A percentile compares a stretch with the other conserved stretches of the same genome.
Conservation (phyloP, 2,329 filamentous ascomycete species). For the Bretziella fagacearum region DNA sequence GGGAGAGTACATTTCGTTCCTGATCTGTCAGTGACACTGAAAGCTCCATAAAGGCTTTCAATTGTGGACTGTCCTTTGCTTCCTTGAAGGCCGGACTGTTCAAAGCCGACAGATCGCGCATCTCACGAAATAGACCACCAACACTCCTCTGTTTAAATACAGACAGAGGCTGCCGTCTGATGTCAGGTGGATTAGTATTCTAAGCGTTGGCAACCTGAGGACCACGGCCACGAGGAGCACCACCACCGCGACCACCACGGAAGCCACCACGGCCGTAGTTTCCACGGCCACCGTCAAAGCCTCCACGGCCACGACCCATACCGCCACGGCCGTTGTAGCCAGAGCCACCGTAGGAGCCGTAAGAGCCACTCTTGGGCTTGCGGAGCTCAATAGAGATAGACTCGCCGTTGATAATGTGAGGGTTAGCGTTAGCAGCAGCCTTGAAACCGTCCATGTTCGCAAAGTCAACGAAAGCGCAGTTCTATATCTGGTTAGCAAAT, state of each 20-base stretch:
- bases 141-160: neutral
- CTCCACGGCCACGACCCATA: slow-evolving; percentile 46
- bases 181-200: neutral
- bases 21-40: too few species aligned
- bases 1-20: neutral
- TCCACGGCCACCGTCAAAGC: slow-evolving; percentile 42
- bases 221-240: slow-evolving; percentile 45
- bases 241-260: slow-evolving; percentile 47
- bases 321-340: slow-evolving; percentile 47
- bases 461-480: slow-evolving; percentile 95
- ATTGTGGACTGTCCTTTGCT: neutral
- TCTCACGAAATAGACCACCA: neutral
- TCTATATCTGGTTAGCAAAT: slow-evolving; percentile 34
- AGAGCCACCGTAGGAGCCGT: slow-evolving; percentile 54
- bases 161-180: neutral
- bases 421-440: slow-evolving; percentile 68
- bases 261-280: slow-evolving; percentile 47
- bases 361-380: slow-evolving; percentile 57
- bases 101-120: neutral
- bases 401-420: slow-evolving; percentile 68
- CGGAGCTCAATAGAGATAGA: slow-evolving; percentile 79
- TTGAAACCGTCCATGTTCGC: slow-evolving; percentile 64
- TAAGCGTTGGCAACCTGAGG: slow-evolving; percentile 37
- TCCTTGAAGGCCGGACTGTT: neutral
- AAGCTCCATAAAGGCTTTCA: neutral